phyloP scores from a whole-genome alignment of 2,329 filamentous ascomycete genomes.

The Fusarium penzigii region DNA sequence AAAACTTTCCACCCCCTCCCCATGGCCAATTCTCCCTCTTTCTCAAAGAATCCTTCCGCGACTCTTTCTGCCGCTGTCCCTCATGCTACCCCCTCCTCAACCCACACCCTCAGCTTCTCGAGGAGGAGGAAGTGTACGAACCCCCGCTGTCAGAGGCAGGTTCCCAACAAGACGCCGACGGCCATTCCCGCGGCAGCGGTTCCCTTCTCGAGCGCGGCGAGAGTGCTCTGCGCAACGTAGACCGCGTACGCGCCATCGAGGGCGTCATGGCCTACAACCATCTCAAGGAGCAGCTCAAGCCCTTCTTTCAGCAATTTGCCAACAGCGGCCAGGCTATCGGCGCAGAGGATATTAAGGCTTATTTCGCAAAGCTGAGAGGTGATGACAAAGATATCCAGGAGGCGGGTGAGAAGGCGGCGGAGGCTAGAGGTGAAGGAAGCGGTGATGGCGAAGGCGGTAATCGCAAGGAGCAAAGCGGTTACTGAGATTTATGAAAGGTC shows the following conservation, averaged over 20 bases:
- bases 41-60: constrained; percentile 75
- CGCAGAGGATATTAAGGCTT: constrained; percentile 93
- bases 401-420: constrained; percentile 55
- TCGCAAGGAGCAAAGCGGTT: constrained; percentile 56
- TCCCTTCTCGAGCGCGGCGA: constrained; percentile 90
- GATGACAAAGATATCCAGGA: constrained; percentile 75
- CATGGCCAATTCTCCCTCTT: constrained; percentile 75
- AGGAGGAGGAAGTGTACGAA: constrained; percentile 93
- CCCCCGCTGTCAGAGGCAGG: constrained; percentile 76
- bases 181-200: constrained; percentile 66
- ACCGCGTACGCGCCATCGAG: constrained; percentile 90
- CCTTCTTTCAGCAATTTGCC: constrained; percentile 90
- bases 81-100: constrained; percentile 76
- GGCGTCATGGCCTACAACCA: constrained; percentile 99
- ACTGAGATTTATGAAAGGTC: constrained; percentile 33
- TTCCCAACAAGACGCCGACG: constrained; percentile 54
- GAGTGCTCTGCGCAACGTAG: constrained; percentile 86
- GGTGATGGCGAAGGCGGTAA: constrained; percentile 32
- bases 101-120: constrained; percentile 76
- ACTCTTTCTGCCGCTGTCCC: constrained; percentile 78
- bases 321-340: constrained; percentile 86
- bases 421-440: constrained; percentile 30
- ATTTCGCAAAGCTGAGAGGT: constrained; percentile 91
- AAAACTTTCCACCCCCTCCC: constrained; percentile 57
- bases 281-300: constrained; percentile 92